phyloP scores from a whole-genome alignment of 331 rosid species.

The Cydonia oblonga region DNA sequence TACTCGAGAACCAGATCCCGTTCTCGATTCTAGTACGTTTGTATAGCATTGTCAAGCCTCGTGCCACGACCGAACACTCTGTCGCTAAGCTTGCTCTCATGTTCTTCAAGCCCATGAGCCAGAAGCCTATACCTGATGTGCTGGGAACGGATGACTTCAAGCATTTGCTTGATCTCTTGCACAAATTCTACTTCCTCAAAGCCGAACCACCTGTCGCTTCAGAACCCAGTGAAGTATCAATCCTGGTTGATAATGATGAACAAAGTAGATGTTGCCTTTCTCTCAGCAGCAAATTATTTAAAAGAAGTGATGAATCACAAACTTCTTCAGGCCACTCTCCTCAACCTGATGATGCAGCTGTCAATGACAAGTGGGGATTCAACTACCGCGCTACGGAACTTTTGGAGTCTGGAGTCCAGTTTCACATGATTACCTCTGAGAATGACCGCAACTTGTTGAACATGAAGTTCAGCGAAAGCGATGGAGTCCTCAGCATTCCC shows the following conservation, averaged over 20 bases:
- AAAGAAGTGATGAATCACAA: no score
- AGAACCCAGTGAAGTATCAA: not conserved
- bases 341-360: no score
- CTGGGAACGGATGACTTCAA: conserved; percentile 3
- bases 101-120: conserved; percentile 7
- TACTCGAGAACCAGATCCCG: conserved; percentile 32
- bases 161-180: conserved; percentile 27
- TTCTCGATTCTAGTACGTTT: conserved; percentile 16
- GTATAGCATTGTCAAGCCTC: conserved; percentile 4
- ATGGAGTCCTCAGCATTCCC: not conserved
- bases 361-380: not conserved
- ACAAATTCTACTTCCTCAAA: conserved; percentile 13
- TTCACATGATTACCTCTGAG: not conserved
- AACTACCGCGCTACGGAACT: not conserved
- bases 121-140: not conserved
- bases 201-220: not conserved
- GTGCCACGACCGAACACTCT: not conserved
- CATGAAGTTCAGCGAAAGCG: not conserved
- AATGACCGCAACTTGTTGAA: not conserved
- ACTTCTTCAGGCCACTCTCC: no score
- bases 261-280: no score
- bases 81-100: conserved; percentile 17
- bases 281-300: no score
- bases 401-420: not conserved
- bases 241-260: no score